These are phyloP conservation scores for Phialemonium atrogriseum DNA, from an alignment of 2,329 filamentous ascomycete genomes.

Conservation along the genomic window DNA sequence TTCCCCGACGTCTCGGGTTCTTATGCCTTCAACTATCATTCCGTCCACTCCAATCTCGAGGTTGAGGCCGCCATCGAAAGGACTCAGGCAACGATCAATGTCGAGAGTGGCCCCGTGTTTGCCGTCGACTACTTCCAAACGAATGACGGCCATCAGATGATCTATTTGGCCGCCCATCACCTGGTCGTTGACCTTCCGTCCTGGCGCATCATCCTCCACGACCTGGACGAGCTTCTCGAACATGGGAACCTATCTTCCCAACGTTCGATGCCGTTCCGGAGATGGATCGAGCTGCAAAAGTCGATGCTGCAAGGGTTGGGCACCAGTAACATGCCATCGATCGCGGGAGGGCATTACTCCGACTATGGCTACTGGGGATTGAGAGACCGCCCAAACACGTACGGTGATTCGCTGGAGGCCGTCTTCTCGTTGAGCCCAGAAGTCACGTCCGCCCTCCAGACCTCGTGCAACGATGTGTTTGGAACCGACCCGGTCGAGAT, in stretches of 20 bases:
- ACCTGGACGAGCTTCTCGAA: conserved; percentile 39
- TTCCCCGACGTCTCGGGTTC: conserved; percentile 29
- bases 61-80: conserved; percentile 29
- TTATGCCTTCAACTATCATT: conserved; percentile 35
- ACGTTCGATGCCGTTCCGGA: conserved; percentile 36
- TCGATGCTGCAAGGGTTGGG: conserved; percentile 23
- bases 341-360: conserved; percentile 25
- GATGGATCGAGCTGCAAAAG: conserved; percentile 40
- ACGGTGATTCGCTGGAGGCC: conserved; percentile 31
- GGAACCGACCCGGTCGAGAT: conserved; percentile 45
- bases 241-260: conserved; percentile 34
- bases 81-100: conserved; percentile 35
- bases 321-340: conserved; percentile 24
- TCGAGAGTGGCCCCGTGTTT: conserved; percentile 43
- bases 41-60: conserved; percentile 30
- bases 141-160: conserved; percentile 33
- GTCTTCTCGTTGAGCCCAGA: conserved; percentile 35
- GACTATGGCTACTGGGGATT: conserved; percentile 41
- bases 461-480: conserved; percentile 34
- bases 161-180: conserved; percentile 44
- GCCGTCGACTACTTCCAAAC: conserved; percentile 39
- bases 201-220: conserved; percentile 40
- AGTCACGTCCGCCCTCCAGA: conserved; percentile 32
- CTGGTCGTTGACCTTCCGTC: conserved; percentile 42
- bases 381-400: conserved; percentile 31